Evolutionary conservation across 441 rosid genomes (phyloP), one percentile per base, ranked within the genome.

Genomic region (Lepidium campestre): DNA sequence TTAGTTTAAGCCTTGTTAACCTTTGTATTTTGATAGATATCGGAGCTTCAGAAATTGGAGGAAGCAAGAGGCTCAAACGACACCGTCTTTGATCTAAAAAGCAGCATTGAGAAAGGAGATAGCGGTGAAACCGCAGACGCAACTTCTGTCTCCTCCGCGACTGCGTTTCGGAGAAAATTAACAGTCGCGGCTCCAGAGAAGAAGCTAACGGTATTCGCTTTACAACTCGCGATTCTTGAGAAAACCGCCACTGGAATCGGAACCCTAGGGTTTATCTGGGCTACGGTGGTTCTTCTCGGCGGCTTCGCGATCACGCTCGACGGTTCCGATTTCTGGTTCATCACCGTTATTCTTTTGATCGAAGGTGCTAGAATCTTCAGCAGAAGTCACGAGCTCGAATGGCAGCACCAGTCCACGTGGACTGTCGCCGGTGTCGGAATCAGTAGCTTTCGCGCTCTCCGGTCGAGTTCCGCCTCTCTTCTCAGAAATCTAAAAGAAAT

Each of bases 401-500:
- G 96, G 96, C 97, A 93, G 65, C 96, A 87, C 39, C 95, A 93
- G 45, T 88, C 93, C 39, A 91, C 99, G 9, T 89, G 97, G 99
- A 87, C 97, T 6, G 74, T 87, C 3, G 62, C 94, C 4, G 95
- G 84, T 62, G 92, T 82, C 0, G 94, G 97, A 55, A 79, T 86
- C 11, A 81, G 72, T 73, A 90, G 95, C 77, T 93, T 93, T 62
- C 81, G 89, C 1, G 91, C 83, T 1, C 34, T 93, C 42, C 85
- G 79, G 32, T 78, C 82, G 3, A 79, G 80, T 65, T 76, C 94
- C 0, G 72, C 72, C 48, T 56, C 73, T 9, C 52, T 85, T 42
- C 18, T 79, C 18, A 54, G 50, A 12, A 59, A 78, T 7, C 20
- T 76, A 12, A 83, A 81, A 66, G 72, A 18, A 57, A 22, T 65